Evolutionary conservation across 1,284 basidiomycete genomes (phyloP).

Genomic region (Ganoderma lingzhi): DNA sequence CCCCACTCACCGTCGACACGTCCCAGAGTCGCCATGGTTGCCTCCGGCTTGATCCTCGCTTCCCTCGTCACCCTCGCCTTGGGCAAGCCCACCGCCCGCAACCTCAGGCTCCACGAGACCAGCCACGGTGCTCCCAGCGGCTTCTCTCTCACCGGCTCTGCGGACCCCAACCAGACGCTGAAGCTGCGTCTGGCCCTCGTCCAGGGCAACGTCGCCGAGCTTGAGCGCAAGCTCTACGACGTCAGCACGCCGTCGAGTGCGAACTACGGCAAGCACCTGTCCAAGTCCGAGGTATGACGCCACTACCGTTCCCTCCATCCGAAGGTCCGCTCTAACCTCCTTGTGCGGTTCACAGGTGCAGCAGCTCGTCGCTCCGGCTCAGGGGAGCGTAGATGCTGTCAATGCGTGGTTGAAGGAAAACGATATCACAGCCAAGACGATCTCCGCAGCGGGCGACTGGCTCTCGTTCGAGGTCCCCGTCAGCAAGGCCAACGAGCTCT

Average conservation of each 20-base stretch:
- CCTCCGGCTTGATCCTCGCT: slow-evolving; percentile 32
- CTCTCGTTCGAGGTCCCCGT: slow-evolving; percentile 48
- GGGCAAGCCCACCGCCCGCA: slow-evolving; percentile 37
- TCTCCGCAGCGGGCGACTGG: slow-evolving; percentile 51
- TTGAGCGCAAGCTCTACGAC: slow-evolving; percentile 46
- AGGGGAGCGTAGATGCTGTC: slow-evolving; percentile 47
- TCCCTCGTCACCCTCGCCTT: slow-evolving; percentile 38
- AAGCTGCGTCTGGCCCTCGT: slow-evolving; percentile 45
- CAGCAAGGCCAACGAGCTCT: slow-evolving; percentile 47
- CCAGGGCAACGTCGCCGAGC: slow-evolving; percentile 45
- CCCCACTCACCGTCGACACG: background rate
- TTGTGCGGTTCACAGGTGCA: slow-evolving; percentile 41
- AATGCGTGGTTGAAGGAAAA: slow-evolving; percentile 48
- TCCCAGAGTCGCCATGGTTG: slow-evolving; percentile 31
- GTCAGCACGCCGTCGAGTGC: slow-evolving; percentile 45
- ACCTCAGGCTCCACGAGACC: slow-evolving; percentile 42
- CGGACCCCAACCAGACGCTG: slow-evolving; percentile 37
- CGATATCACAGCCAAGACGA: slow-evolving; percentile 41
- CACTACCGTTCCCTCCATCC: background rate
- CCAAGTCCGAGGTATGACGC: slow-evolving; percentile 43
- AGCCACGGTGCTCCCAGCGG: slow-evolving; percentile 38
- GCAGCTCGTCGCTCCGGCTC: slow-evolving; percentile 46
- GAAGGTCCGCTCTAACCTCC: background rate
- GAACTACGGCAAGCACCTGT: slow-evolving; percentile 44
- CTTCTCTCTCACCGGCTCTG: slow-evolving; percentile 40